Evolutionary conservation across 768 basidiomycete genomes (phyloP).

Genomic region (Tylopilus rubrobrunneus): DNA sequence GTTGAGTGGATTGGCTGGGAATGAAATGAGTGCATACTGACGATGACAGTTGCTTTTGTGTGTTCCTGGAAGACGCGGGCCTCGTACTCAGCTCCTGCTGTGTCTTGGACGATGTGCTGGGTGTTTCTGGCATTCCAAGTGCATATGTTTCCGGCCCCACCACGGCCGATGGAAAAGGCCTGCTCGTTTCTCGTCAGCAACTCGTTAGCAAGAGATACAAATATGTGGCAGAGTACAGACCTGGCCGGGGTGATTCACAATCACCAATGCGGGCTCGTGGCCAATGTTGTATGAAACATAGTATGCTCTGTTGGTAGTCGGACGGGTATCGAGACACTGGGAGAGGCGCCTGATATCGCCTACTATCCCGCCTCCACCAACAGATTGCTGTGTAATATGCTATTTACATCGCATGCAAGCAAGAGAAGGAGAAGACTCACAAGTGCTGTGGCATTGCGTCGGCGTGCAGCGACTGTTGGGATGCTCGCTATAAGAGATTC

Average conservation of each 20-base stretch:
- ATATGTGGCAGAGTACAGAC: too few species aligned
- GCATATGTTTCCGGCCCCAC: slow-evolving; percentile 84
- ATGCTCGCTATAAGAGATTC: slow-evolving; percentile 11
- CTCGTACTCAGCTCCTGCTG: slow-evolving; percentile 18
- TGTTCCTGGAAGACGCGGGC: slow-evolving; percentile 21
- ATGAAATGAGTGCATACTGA: slow-evolving; percentile 22
- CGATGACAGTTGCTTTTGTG: slow-evolving; percentile 29
- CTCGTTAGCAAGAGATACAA: not conserved
- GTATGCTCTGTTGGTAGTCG: slow-evolving; percentile 40
- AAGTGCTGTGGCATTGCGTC: slow-evolving; percentile 39
- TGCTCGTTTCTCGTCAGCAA: not conserved
- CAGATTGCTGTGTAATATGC: slow-evolving; percentile 39
- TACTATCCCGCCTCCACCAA: slow-evolving; percentile 66
- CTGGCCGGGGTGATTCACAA: slow-evolving; percentile 23
- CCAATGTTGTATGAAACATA: slow-evolving; percentile 52
- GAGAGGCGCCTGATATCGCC: slow-evolving; percentile 58
- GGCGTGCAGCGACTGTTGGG: slow-evolving; percentile 23
- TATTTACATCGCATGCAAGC: not conserved
- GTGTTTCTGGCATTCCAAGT: slow-evolving; percentile 46
- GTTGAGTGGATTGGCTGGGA: not conserved
- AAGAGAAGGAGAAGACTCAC: slow-evolving; percentile 34
- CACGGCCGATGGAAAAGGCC: slow-evolving; percentile 63
- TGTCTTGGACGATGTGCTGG: slow-evolving; percentile 25
- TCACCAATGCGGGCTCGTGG: slow-evolving; percentile 49
- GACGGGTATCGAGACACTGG: slow-evolving; percentile 39